A percentile compares a stretch with the other conserved stretches of the same genome.
Evolutionary conservation across 1,139 yeast species (phyloP).

Genomic region (Saccharomyces hybrid): DNA sequence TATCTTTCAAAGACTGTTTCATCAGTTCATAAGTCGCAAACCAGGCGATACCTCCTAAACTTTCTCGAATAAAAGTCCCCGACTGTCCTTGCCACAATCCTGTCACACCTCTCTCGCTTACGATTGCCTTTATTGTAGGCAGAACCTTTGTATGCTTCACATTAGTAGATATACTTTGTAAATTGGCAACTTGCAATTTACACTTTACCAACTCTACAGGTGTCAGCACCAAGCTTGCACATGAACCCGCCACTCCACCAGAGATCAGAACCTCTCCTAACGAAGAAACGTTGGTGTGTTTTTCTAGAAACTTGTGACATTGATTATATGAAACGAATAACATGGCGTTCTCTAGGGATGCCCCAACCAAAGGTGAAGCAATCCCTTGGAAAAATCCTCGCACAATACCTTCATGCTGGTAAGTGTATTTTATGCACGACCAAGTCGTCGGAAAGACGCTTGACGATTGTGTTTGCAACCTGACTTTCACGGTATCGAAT

Average conservation of each 20-base stretch:
- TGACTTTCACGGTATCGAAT: slow-evolving; percentile 83
- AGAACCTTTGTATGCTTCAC: slow-evolving; percentile 26
- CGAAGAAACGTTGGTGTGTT: slow-evolving; percentile 31
- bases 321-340: slow-evolving; percentile 56
- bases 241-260: slow-evolving; percentile 78
- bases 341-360: slow-evolving; percentile 77
- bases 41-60: slow-evolving; percentile 91
- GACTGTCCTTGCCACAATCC: slow-evolving; percentile 83
- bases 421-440: slow-evolving; percentile 53
- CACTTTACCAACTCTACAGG: slow-evolving; percentile 89
- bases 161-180: slow-evolving; percentile 8
- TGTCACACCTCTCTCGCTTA: slow-evolving; percentile 45
- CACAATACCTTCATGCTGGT: slow-evolving; percentile 55
- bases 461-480: slow-evolving; percentile 67
- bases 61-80: slow-evolving; percentile 77
- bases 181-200: slow-evolving; percentile 69
- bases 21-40: slow-evolving; percentile 76
- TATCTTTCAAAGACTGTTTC: slow-evolving; percentile 36
- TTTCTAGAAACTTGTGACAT: slow-evolving; percentile 34
- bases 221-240: slow-evolving; percentile 76
- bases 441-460: slow-evolving; percentile 31
- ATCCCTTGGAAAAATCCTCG: slow-evolving; percentile 61
- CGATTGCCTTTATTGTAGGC: slow-evolving; percentile 40
- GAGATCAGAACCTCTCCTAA: slow-evolving; percentile 44
- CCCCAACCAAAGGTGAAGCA: slow-evolving; percentile 76